A percentile compares a stretch with the other conserved stretches of the same genome.
phyloP scores from a whole-genome alignment of 2,329 filamentous ascomycete species.

The Akanthomyces lecanii region DNA sequence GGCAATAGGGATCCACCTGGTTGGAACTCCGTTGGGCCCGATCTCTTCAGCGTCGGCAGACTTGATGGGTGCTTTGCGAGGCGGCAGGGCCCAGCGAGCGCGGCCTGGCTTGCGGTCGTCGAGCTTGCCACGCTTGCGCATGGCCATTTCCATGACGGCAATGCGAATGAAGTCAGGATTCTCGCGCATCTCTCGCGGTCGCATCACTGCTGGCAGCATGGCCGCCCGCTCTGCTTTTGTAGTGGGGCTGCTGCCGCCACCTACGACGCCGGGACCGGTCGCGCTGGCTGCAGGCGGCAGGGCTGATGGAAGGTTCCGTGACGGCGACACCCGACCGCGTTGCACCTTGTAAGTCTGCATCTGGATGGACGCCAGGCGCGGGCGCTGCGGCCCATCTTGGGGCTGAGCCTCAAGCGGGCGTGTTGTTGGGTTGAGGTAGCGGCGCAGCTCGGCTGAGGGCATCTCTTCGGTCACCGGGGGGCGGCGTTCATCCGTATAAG shows the following conservation, averaged over 20 bases:
- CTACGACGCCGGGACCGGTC: slow-evolving; percentile 21
- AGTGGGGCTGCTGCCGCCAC: background rate
- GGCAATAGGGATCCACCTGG: slow-evolving; percentile 48
- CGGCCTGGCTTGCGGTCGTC: slow-evolving; percentile 62
- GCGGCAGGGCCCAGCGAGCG: slow-evolving; percentile 64
- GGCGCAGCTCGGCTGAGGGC: slow-evolving; percentile 61
- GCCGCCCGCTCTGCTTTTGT: slow-evolving; percentile 21
- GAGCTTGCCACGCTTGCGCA: slow-evolving; percentile 63
- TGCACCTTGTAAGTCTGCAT: slow-evolving; percentile 67
- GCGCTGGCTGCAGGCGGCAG: slow-evolving; percentile 24
- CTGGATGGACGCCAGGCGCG: slow-evolving; percentile 57
- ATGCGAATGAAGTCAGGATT: slow-evolving; percentile 68
- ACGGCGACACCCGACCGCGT: slow-evolving; percentile 40
- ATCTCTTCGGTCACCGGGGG: slow-evolving; percentile 60
- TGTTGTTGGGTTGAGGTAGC: slow-evolving; percentile 63
- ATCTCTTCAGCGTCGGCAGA: slow-evolving; percentile 44
- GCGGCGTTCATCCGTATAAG: slow-evolving; percentile 63
- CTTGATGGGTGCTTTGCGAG: slow-evolving; percentile 51
- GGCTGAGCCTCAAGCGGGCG: slow-evolving; percentile 25
- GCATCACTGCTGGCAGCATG: slow-evolving; percentile 38
- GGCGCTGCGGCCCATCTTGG: slow-evolving; percentile 21
- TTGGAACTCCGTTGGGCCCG: slow-evolving; percentile 54
- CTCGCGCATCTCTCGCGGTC: slow-evolving; percentile 65
- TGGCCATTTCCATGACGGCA: slow-evolving; percentile 68
- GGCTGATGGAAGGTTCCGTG: slow-evolving; percentile 27